Percentiles rank a stretch among this genome's conserved stretches.
These are phyloP conservation scores for Sarcocystis neurona DNA, from an alignment of 169 alveolate species.

Conservation along the genomic window DNA sequence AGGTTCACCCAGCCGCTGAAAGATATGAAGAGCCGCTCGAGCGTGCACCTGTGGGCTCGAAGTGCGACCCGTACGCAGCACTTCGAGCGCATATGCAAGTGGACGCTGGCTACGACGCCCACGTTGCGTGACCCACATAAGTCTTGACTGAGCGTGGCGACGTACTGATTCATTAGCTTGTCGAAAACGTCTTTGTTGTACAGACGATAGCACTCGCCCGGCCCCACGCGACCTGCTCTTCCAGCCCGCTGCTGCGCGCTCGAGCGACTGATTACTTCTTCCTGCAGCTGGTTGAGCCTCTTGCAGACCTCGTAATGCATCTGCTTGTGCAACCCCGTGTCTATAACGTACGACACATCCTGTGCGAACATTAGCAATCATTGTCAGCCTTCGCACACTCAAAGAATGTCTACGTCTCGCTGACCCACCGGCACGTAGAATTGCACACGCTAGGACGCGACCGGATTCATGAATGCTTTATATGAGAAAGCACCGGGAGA, in stretches of 20 bases:
- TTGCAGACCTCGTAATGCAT: slow-evolving; percentile 96
- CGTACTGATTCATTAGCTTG: background rate
- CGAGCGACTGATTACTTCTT: slow-evolving; percentile 97
- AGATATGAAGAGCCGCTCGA: slow-evolving; percentile 97
- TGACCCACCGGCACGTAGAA: no score
- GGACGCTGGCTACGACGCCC: no score
- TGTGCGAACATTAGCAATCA: background rate
- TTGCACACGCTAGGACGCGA: no score
- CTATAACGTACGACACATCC: slow-evolving; percentile 97
- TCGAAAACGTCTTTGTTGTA: slow-evolving; percentile 92
- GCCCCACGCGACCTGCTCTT: slow-evolving; percentile 99
- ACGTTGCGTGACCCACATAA: no score
- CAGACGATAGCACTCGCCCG: slow-evolving; percentile 97
- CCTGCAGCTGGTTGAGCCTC: slow-evolving; percentile 96
- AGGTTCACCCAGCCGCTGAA: slow-evolving; percentile 97
- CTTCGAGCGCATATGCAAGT: slow-evolving; percentile 97
- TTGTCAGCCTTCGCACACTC: no score
- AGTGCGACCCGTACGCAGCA: slow-evolving; percentile 99
- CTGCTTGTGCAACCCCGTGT: slow-evolving; percentile 98
- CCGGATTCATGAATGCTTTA: no score
- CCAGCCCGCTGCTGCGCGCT: slow-evolving; percentile 98
- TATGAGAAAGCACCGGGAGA: no score
- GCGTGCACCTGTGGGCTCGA: slow-evolving; percentile 97
- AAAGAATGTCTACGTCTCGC: no score
- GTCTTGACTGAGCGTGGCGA: no score